Evolutionary conservation across 148 eudicot genomes (phyloP).

Genomic region (Rhododendron kiyosumense): DNA sequence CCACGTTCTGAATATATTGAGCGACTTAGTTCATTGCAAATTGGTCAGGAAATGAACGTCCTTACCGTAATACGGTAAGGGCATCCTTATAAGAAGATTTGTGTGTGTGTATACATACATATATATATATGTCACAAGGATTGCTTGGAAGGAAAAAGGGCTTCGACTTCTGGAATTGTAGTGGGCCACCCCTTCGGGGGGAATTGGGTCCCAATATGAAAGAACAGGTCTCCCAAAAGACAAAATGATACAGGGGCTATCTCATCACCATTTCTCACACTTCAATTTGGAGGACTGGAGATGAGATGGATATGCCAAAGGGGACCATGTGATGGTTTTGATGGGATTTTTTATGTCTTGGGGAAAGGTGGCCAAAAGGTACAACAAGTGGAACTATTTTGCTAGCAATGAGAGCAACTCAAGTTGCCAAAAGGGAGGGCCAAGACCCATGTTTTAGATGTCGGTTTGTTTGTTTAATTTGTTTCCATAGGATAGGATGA

Average conservation of each 20-base stretch:
- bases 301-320: neutral
- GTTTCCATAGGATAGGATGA: neutral
- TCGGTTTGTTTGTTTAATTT: neutral
- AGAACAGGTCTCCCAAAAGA: neutral
- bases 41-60: no score
- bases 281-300: neutral
- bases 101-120: no score
- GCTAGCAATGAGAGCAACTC: neutral
- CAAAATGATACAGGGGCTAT: neutral
- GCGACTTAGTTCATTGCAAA: no score
- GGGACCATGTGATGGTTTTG: constrained; percentile 3
- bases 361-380: constrained; percentile 18
- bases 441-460: neutral
- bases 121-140: neutral
- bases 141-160: constrained; percentile 6
- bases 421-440: neutral
- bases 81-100: no score
- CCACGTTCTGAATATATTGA: no score
- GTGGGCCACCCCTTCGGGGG: constrained; percentile 5
- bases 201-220: constrained; percentile 1
- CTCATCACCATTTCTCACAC: neutral
- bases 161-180: constrained; percentile 7
- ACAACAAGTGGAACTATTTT: constrained; percentile 6
- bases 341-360: constrained; percentile 2
- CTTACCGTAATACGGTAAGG: no score